A percentile compares a stretch with the other conserved stretches of the same genome.
phyloP scores from a whole-genome alignment of 1,284 basidiomycete genomes.

The Tilletia caries region DNA sequence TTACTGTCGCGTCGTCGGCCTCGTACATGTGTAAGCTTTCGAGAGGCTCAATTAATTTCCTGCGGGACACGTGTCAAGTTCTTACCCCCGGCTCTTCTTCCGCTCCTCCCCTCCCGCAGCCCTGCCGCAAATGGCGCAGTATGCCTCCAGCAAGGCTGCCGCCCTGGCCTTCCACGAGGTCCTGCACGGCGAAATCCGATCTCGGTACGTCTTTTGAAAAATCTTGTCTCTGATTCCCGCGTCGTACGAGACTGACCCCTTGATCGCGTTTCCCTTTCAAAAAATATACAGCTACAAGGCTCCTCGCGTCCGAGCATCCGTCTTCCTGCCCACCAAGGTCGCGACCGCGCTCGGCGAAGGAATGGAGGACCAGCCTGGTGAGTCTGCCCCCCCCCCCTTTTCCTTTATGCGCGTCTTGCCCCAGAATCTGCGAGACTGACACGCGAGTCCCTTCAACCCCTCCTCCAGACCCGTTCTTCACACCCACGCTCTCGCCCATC shows the following conservation, averaged over 20 bases:
- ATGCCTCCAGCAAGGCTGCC: slow-evolving; percentile 46
- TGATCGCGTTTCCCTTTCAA: no score
- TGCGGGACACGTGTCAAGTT: not conserved
- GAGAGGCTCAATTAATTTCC: not conserved
- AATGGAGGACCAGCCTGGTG: slow-evolving; percentile 40
- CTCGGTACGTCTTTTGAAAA: slow-evolving; percentile 15
- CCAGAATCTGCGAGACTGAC: no score
- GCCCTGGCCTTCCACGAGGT: slow-evolving; percentile 50
- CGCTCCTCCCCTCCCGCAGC: slow-evolving; percentile 3
- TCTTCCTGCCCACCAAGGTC: slow-evolving; percentile 51
- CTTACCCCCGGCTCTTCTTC: not conserved
- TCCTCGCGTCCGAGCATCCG: slow-evolving; percentile 42
- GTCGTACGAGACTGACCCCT: not conserved
- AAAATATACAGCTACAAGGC: slow-evolving; percentile 35
- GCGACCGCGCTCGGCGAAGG: slow-evolving; percentile 47
- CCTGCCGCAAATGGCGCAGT: slow-evolving; percentile 45
- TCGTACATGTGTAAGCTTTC: slow-evolving; percentile 26
- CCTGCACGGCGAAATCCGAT: slow-evolving; percentile 43
- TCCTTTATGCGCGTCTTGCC: not conserved
- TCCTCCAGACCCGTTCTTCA: slow-evolving; percentile 38
- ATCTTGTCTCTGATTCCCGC: not conserved
- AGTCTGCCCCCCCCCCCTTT: not conserved
- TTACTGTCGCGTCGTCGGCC: slow-evolving; percentile 45
- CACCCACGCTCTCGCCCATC: slow-evolving; percentile 45
- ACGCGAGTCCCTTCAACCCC: no score